These are phyloP conservation scores for Priceomyces melissophilus DNA, from an alignment of 805 yeast genomes.

Conservation along the genomic window DNA sequence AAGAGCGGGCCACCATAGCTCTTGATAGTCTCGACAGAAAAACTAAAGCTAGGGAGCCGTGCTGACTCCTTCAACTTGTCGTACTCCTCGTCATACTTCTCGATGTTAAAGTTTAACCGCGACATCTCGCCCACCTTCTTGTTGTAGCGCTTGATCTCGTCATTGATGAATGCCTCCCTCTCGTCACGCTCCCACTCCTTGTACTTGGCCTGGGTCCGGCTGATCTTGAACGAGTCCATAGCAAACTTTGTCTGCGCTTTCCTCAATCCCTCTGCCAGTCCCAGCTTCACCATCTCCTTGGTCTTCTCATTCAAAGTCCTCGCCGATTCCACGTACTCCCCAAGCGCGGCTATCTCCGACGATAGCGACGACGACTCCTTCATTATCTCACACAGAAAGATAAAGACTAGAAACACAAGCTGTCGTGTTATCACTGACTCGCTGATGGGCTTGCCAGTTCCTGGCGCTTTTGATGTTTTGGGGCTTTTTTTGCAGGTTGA, in stretches of 20 bases:
- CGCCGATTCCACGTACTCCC: constrained; percentile 12
- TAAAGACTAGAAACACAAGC: no score
- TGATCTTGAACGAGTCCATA: constrained; percentile 34
- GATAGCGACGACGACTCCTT: constrained; percentile 1
- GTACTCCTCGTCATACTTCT: constrained; percentile 17
- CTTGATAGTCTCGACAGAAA: constrained; percentile 27
- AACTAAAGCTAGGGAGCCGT: constrained; percentile 23
- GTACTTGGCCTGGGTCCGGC: constrained; percentile 26
- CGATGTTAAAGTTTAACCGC: constrained; percentile 23
- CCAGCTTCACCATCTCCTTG: constrained; percentile 4
- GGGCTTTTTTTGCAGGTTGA: no score
- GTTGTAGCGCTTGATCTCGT: constrained; percentile 28
- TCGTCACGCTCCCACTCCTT: constrained; percentile 25
- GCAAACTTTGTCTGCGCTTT: constrained; percentile 17
- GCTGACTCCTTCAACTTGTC: constrained; percentile 21
- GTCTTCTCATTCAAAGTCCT: constrained; percentile 7
- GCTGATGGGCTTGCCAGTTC: no score
- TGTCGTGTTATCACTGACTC: no score
- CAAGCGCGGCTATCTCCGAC: no score
- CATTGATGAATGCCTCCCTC: constrained; percentile 16
- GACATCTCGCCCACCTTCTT: constrained; percentile 25
- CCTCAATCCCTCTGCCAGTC: constrained; percentile 5
- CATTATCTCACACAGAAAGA: no score
- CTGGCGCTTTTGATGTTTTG: no score
- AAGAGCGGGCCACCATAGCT: constrained; percentile 18